Evolutionary conservation across 192 early-diverging fungal species (phyloP), one percentile per base, ranked within the genome.

Genomic region (Hyaloraphidium curvatum): DNA sequence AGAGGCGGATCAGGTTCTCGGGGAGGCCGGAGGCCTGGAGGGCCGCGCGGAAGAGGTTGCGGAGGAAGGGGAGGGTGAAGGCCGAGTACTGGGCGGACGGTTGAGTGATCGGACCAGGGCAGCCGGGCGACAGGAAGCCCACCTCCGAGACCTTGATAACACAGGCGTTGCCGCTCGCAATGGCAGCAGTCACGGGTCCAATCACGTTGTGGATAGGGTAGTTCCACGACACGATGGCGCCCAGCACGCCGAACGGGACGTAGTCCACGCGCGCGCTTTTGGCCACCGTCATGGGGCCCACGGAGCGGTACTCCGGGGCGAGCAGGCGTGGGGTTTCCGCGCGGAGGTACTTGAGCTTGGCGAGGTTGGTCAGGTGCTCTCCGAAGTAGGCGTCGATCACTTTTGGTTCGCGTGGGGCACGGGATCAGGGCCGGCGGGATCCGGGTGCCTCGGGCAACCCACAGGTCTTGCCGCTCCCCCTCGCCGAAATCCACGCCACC

Each of bases 211-310:
- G 63, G 52, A 62, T 72, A 27, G 87, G 87, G 55, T 90, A 90
- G 63, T 90, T 90, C 87, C 87, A 90, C 23, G 75, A 78, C 0
- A 90, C 85, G 54, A 90, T 62, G 21, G 82, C 82, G 9, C 82
- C 76, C 1, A 86, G 80, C 1, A 87, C 80, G 17, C 87, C 87
- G 56, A 84, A 69, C 2, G 87, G 87, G 51, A 76, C 72, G 60
- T 86, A 88, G 19, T 80, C 76, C 25, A 91, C 76, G 41, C 74
- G 73, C 21, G 86, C 78, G 0, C 65, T 41, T 59, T 88, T 88
- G 65, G 85, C 80, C 62, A 77, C 69, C 70, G 84, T 78, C 54
- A 90, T 64, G 28, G 76, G 62, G 21, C 80, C 80, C 1, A 79
- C 68, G 30, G 70, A 69, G 55, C 84, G 76, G 48, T 68, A 66